Evolutionary conservation across 306 rosid species (phyloP).

Genomic region (Medicago arabica): DNA sequence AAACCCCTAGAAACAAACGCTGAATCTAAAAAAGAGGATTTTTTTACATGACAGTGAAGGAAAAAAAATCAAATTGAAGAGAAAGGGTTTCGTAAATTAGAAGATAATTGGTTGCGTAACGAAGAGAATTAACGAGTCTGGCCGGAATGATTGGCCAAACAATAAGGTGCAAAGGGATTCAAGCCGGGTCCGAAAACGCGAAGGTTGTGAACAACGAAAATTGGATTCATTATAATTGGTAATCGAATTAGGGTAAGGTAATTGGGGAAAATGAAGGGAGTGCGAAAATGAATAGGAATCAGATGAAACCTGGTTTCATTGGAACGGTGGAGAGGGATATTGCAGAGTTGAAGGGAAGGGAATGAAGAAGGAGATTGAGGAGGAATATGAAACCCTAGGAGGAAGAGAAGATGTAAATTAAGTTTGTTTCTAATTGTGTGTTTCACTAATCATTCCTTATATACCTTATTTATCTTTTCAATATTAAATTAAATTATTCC

Average conservation of each 20-base stretch:
- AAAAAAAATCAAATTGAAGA: not conserved
- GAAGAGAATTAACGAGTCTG: conserved; percentile 66
- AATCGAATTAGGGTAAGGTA: conserved; percentile 26
- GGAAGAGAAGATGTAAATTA: not conserved
- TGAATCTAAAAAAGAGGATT: not conserved
- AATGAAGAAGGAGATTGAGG: not conserved
- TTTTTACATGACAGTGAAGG: too few species aligned
- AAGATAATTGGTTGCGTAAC: not conserved
- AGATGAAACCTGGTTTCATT: conserved; percentile 56
- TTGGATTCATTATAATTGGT: conserved; percentile 50
- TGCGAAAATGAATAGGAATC: not conserved
- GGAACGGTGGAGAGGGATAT: conserved; percentile 13
- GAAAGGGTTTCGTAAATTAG: not conserved
- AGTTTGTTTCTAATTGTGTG: not conserved
- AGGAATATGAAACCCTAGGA: conserved; percentile 49
- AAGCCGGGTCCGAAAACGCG: conserved; percentile 96
- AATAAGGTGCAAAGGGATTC: conserved; percentile 91
- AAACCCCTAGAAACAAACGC: conserved; percentile 1
- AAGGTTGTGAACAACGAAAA: conserved; percentile 62
- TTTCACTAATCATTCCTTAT: not conserved
- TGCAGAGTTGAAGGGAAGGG: conserved; percentile 14
- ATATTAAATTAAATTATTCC: too few species aligned
- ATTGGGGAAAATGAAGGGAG: not conserved
- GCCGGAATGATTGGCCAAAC: conserved; percentile 73
- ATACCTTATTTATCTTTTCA: too few species aligned